A percentile compares a stretch with the other conserved stretches of the same genome.
Evolutionary conservation across 2,329 filamentous ascomycete genomes (phyloP).

Genomic region (Capronia epimyces): DNA sequence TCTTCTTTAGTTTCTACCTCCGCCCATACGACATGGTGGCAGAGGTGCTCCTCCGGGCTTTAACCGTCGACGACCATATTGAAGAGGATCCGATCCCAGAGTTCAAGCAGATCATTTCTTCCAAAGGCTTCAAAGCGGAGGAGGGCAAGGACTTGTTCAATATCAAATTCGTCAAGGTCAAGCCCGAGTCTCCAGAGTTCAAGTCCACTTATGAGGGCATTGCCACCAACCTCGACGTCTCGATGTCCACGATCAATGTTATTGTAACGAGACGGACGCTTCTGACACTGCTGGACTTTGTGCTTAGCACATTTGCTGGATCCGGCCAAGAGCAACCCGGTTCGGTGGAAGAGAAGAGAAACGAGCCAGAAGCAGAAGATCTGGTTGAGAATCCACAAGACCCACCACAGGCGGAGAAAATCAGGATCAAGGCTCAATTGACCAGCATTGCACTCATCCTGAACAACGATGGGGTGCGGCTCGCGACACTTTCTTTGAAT

Average conservation of each 20-base stretch:
- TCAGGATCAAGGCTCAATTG: conserved; percentile 86
- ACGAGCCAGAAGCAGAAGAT: conserved; percentile 36
- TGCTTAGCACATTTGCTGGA: conserved; percentile 82
- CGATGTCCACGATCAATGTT: conserved; percentile 91
- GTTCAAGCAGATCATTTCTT: conserved; percentile 97
- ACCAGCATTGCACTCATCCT: conserved; percentile 91
- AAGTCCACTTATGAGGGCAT: conserved; percentile 86
- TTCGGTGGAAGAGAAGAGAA: conserved; percentile 36
- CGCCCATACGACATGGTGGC: conserved; percentile 89
- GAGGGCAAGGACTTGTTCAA: conserved; percentile 76
- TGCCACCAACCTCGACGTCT: conserved; percentile 84
- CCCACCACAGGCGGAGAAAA: conserved; percentile 54
- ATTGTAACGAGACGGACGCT: conserved; percentile 90
- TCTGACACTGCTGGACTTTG: conserved; percentile 87
- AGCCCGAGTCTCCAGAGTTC: conserved; percentile 86
- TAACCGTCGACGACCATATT: conserved; percentile 92
- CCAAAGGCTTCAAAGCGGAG: conserved; percentile 64
- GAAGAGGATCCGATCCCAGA: conserved; percentile 77
- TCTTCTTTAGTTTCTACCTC: conserved; percentile 80
- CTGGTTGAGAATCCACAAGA: conserved; percentile 15
- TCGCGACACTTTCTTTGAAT: conserved; percentile 87
- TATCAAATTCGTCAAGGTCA: conserved; percentile 85
- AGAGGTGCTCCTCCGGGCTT: conserved; percentile 77
- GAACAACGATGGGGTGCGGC: conserved; percentile 93
- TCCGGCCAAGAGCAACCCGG: conserved; percentile 40